Base-by-base conservation (phyloP, 2,329 filamentous ascomycete species). In the Ceratocystis cubensis region DNA sequence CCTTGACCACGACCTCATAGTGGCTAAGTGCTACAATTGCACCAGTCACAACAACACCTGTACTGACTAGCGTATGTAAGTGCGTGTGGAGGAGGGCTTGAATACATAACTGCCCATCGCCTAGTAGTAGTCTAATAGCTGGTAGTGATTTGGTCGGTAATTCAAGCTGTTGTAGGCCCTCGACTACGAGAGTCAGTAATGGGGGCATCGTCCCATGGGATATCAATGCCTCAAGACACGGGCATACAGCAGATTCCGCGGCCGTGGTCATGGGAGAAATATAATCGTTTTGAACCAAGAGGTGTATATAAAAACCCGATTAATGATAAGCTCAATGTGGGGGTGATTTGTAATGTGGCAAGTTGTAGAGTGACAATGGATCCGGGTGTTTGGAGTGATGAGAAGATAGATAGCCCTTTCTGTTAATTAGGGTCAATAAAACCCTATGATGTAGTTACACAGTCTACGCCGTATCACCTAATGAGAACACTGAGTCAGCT, bases 201-300 rank as follows among this genome's bases (percentile, higher is more conserved):
- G 91, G 88, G 0, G 92, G 91, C 33, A 96, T 82, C 28, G 89
- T 81, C 44, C 92, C 92, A 57, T 87, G 74, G 6, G 96, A 78
- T n/a, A 96, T 80, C 62, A 88, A 79, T 17, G 81, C 83, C 57
- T 87, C 88, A 72, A 94, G 96, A 33, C 91, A 89, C 70, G 82
- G 80, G 69, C 91, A 87, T 37, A 91, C 88, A 0, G 92, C 92
- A 71, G 88, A 93, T 45, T 81, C 82, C 76, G 96, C 92, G 75
- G 92, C 96, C 17, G 89, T 80, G 17, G 91, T 89, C 0, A 92
- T 91, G 64, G 88, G 85, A 64, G 37, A 41, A 41, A 41, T 41
- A 1, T 15, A 1, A 5, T 15, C 13, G 3, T 4, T 41, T 41
- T 41, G 37, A 41, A 5, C 3, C 30, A 33, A 33, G 30, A 33